These are phyloP conservation scores for Linanthus parryae DNA, from an alignment of 148 eudicot species.

Conservation along the genomic window DNA sequence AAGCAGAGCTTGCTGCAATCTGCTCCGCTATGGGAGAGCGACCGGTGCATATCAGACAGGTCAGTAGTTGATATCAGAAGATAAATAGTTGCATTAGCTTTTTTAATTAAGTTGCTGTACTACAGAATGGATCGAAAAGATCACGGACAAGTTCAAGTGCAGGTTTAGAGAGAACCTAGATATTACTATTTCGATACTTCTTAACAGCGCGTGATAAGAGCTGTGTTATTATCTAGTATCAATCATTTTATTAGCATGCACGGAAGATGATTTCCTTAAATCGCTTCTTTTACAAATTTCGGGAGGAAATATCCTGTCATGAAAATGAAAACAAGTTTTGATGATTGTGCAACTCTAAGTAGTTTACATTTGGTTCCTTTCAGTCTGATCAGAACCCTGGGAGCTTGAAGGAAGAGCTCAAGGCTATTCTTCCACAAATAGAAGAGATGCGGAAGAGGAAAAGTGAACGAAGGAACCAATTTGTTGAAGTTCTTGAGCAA, in stretches of 20 bases:
- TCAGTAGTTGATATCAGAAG: conserved; percentile 5
- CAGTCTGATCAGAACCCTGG: conserved; percentile 31
- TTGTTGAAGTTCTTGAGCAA: conserved; percentile 30
- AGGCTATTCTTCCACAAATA: conserved; percentile 31
- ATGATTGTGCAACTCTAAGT: background rate
- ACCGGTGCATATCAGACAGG: conserved; percentile 49
- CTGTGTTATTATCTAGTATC: background rate
- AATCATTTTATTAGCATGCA: background rate
- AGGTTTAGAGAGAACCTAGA: background rate
- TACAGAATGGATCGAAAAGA: background rate
- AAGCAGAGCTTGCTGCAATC: conserved; percentile 57
- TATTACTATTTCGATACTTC: background rate
- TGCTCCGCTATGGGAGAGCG: conserved; percentile 54
- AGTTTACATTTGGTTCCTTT: conserved; percentile 5
- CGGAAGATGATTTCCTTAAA: background rate
- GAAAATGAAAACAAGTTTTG: background rate
- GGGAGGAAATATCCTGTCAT: background rate
- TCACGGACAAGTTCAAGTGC: background rate
- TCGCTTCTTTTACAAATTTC: background rate
- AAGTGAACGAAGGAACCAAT: conserved; percentile 34
- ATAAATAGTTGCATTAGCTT: background rate
- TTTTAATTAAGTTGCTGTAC: background rate
- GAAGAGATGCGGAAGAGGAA: conserved; percentile 44
- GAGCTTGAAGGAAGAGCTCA: conserved; percentile 45
- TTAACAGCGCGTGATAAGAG: background rate